phyloP scores from a whole-genome alignment of 345 rosid genomes.

The Lagerstroemia speciosa region DNA sequence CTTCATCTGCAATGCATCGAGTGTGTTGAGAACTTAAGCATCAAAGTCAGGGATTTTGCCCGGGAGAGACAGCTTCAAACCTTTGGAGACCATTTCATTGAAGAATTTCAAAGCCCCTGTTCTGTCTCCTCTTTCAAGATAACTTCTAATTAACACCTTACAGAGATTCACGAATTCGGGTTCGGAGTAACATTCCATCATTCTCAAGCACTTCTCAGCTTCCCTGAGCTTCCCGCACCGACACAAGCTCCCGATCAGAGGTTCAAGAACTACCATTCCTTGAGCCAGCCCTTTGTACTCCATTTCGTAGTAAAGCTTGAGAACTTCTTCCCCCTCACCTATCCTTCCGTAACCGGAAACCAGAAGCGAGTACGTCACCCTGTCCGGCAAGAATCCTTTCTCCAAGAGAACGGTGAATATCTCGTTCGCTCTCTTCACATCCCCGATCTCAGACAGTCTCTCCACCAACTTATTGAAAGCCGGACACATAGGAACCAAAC shows the following conservation, averaged over 20 bases:
- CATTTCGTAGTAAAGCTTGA: slow-evolving; percentile 70
- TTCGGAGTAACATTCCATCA: slow-evolving; percentile 29
- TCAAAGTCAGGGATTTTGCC: not conserved
- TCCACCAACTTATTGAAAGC: slow-evolving; percentile 46
- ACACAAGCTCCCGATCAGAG: slow-evolving; percentile 42
- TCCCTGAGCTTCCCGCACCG: slow-evolving; percentile 34
- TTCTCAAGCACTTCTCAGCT: slow-evolving; percentile 47
- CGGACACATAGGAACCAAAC: slow-evolving; percentile 36
- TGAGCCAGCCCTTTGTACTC: slow-evolving; percentile 36
- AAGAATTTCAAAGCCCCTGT: slow-evolving; percentile 23
- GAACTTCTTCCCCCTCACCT: slow-evolving; percentile 39
- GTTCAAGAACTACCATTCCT: slow-evolving; percentile 24
- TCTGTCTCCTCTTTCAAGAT: slow-evolving; percentile 21
- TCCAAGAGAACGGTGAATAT: slow-evolving; percentile 38
- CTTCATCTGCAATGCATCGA: not conserved
- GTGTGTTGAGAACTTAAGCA: not conserved
- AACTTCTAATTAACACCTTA: slow-evolving; percentile 25
- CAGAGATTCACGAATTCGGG: slow-evolving; percentile 30
- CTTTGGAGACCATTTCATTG: slow-evolving; percentile 36
- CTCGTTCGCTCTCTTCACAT: slow-evolving; percentile 32
- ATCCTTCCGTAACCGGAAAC: slow-evolving; percentile 38
- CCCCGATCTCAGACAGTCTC: slow-evolving; percentile 32
- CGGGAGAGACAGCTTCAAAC: slow-evolving; percentile 15
- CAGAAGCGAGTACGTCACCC: slow-evolving; percentile 35
- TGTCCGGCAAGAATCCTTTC: slow-evolving; percentile 48